These are phyloP conservation scores for Melaleuca quinquenervia DNA, from an alignment of 345 rosid species.

Conservation along the genomic window DNA sequence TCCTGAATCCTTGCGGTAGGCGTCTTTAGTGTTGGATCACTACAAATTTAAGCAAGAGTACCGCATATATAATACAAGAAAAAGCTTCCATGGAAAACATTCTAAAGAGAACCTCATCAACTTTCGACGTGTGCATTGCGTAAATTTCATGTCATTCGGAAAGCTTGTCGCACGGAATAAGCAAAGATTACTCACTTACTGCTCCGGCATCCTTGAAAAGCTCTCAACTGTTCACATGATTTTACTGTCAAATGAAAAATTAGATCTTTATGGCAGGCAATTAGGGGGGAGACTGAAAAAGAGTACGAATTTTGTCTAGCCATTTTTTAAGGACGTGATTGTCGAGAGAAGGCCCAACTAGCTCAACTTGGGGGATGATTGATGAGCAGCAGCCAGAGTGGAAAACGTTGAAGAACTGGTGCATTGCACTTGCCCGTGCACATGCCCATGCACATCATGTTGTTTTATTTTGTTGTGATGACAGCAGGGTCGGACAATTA, in stretches of 20 bases:
- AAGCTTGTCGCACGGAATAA: neutral
- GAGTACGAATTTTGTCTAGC: neutral
- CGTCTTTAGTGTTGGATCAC: too few relatives aligned
- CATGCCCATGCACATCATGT: neutral
- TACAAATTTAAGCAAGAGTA: neutral
- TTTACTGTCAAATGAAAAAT: neutral
- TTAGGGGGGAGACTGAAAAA: neutral
- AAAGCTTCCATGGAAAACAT: too few relatives aligned
- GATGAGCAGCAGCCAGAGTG: neutral
- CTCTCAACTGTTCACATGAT: neutral
- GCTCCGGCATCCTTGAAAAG: neutral
- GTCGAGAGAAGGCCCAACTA: neutral
- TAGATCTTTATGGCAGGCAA: neutral
- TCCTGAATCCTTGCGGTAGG: neutral
- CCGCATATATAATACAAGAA: neutral
- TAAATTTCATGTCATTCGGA: neutral
- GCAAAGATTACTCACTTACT: neutral
- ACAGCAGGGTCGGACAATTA: neutral
- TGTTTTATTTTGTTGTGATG: neutral
- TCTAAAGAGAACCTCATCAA: neutral
- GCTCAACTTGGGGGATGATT: neutral
- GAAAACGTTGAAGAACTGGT: neutral
- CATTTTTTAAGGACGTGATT: neutral
- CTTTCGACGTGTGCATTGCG: neutral
- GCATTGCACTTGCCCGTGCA: neutral